Evolutionary conservation across 805 yeast genomes (phyloP).

Genomic region (Sungouiella thailandica): DNA sequence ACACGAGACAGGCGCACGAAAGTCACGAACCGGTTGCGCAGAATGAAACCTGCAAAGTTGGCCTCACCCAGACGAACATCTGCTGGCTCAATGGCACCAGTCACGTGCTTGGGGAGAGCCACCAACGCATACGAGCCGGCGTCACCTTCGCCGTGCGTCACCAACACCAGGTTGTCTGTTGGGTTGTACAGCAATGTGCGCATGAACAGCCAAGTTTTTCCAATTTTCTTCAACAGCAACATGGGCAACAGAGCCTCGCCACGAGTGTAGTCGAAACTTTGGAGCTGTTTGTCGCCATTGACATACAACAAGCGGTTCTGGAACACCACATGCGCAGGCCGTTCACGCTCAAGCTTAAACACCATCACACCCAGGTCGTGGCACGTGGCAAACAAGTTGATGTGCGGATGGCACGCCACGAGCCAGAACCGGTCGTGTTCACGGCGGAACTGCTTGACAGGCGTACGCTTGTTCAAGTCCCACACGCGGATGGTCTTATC

Average conservation of each 20-base stretch:
- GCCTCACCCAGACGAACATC: slow-evolving; percentile 76
- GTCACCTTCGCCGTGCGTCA: slow-evolving; percentile 71
- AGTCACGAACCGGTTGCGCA: slow-evolving; percentile 90
- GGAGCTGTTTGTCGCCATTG: slow-evolving; percentile 82
- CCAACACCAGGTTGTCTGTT: slow-evolving; percentile 79
- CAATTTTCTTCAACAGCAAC: slow-evolving; percentile 77
- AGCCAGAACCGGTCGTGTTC: slow-evolving; percentile 95
- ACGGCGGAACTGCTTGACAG: slow-evolving; percentile 89
- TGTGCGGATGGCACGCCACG: slow-evolving; percentile 79
- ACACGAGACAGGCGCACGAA: slow-evolving; percentile 58
- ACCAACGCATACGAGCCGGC: slow-evolving; percentile 68
- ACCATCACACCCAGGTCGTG: slow-evolving; percentile 98
- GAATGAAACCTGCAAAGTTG: slow-evolving; percentile 81
- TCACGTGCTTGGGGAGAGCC: slow-evolving; percentile 74
- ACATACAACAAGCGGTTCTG: slow-evolving; percentile 74
- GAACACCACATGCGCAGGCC: slow-evolving; percentile 79
- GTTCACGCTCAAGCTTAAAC: slow-evolving; percentile 93
- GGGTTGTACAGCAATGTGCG: slow-evolving; percentile 87
- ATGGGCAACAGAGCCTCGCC: slow-evolving; percentile 70
- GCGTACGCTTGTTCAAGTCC: slow-evolving; percentile 92
- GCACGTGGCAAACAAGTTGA: slow-evolving; percentile 92
- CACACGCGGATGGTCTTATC: slow-evolving; percentile 95
- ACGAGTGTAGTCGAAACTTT: slow-evolving; percentile 63
- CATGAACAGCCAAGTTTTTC: slow-evolving; percentile 82
- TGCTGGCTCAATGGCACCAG: slow-evolving; percentile 94